Evolutionary conservation across 148 eudicot genomes (phyloP), one percentile per base, ranked within the genome.

Genomic region (Chenopodium formosanum): DNA sequence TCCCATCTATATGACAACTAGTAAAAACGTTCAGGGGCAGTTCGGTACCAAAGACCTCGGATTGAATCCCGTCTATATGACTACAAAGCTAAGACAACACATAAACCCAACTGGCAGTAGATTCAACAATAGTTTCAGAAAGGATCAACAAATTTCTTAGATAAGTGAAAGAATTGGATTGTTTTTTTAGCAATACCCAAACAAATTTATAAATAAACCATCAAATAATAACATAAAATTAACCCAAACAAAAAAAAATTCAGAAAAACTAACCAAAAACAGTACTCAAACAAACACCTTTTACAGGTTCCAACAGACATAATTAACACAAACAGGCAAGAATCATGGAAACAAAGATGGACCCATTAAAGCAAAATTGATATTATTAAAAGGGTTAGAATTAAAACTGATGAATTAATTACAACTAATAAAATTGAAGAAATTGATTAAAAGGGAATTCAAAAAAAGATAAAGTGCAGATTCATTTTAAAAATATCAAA

Each of bases 391-490:
- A 1, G 20, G 62, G 75, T 3, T 60, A 29, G 17, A 67, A 81
- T 29, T 17, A n/a, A 52, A 44, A 71, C 44, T 25, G 32, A 34
- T 31, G 20, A 77, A 65, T 16, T 7, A 19, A 75, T 32, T 22
- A 20, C 56, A 32, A 46, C 48, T 46, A 46, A 46, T 46, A 47
- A 32, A 6, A 34, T 17, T 8, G 25, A 69, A 68, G 72, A 40
- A 19, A n/a, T 46, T 34, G 47, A 56, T 17, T 10, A 20, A 50
- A 12, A 46, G 6, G 65, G 34, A n/a, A 27, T 89, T 92, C 98
- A 93, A 66, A 78, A 90, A 69, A 71, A 93, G 63, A 78, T 91
- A 89, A 75, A 93, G 63, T 47, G 85, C 62, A 53, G 95, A 83
- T 62, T 91, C 32, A 75, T 32, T 32, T 32, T 1, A 32, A 32